Conservation (phyloP, 2,329 filamentous ascomycete genomes). For the Claviceps digitariae region DNA sequence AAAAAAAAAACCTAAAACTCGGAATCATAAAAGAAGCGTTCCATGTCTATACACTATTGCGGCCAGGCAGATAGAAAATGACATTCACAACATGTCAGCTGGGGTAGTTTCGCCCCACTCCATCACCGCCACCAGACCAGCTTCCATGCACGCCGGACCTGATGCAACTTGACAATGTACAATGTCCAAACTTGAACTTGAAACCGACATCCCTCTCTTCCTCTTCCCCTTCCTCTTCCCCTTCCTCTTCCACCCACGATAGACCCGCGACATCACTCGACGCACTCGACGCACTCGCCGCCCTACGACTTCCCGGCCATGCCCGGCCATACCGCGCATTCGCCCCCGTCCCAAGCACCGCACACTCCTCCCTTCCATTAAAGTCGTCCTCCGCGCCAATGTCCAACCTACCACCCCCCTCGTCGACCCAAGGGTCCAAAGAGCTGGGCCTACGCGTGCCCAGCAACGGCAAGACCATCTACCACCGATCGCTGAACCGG, state of each 20-base stretch:
- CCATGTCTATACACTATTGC: too few relatives aligned
- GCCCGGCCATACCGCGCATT: not conserved
- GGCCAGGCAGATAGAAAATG: too few relatives aligned
- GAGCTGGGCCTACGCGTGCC: constrained; percentile 68
- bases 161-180: too few relatives aligned
- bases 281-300: not conserved
- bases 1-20: too few relatives aligned
- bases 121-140: too few relatives aligned
- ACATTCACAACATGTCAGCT: too few relatives aligned
- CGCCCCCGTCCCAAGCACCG: not conserved
- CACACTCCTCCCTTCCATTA: not conserved
- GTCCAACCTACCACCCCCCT: constrained; percentile 35
- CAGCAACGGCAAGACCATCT: constrained; percentile 92
- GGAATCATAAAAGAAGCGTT: too few relatives aligned
- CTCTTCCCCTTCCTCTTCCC: not conserved
- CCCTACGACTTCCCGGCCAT: not conserved
- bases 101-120: too few relatives aligned
- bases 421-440: constrained; percentile 22
- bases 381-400: constrained; percentile 17
- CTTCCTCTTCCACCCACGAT: not conserved
- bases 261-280: not conserved
- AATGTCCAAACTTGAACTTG: too few relatives aligned
- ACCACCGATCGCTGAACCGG: constrained; percentile 87
- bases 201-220: too few relatives aligned
- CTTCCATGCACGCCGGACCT: too few relatives aligned